Evolutionary conservation across 2,329 filamentous ascomycete genomes (phyloP).

Genomic region (Arthrobotrys iridis): DNA sequence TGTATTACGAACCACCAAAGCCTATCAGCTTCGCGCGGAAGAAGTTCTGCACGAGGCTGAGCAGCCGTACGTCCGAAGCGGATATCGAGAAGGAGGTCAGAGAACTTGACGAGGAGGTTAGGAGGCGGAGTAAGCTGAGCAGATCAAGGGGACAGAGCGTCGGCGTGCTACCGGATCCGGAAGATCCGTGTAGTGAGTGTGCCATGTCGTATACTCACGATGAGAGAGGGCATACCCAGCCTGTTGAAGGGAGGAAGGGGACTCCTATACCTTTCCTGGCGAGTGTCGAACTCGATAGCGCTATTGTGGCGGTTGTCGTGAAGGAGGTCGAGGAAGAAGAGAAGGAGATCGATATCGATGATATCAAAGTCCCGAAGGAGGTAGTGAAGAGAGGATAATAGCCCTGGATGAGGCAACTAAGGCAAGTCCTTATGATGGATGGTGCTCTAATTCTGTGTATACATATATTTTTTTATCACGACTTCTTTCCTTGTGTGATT

Average conservation of each 20-base stretch:
- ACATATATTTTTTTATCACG: neutral
- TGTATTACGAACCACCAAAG: conserved; percentile 49
- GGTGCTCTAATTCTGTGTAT: neutral
- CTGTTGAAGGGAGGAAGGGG: conserved; percentile 43
- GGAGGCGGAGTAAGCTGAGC: conserved; percentile 36
- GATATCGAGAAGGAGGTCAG: conserved; percentile 47
- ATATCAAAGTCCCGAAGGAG: conserved; percentile 9
- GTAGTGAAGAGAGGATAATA: neutral
- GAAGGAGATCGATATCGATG: conserved; percentile 12
- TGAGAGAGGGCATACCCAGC: conserved; percentile 48
- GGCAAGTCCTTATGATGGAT: neutral
- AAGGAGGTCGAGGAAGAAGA: neutral
- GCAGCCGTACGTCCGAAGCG: conserved; percentile 34
- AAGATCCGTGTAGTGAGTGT: conserved; percentile 44
- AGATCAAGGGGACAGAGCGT: conserved; percentile 37
- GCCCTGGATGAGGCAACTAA: neutral
- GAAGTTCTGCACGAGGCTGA: conserved; percentile 34
- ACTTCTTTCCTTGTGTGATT: neutral
- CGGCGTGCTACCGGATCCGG: conserved; percentile 40
- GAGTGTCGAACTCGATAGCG: conserved; percentile 13
- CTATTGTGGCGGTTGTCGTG: neutral
- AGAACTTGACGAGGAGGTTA: conserved; percentile 50
- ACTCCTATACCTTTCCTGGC: conserved; percentile 46
- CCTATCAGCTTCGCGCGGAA: conserved; percentile 32
- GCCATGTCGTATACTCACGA: conserved; percentile 44